These are phyloP conservation scores for Alternaria tenuissima DNA, from an alignment of 2,329 filamentous ascomycete genomes.

Conservation along the genomic window DNA sequence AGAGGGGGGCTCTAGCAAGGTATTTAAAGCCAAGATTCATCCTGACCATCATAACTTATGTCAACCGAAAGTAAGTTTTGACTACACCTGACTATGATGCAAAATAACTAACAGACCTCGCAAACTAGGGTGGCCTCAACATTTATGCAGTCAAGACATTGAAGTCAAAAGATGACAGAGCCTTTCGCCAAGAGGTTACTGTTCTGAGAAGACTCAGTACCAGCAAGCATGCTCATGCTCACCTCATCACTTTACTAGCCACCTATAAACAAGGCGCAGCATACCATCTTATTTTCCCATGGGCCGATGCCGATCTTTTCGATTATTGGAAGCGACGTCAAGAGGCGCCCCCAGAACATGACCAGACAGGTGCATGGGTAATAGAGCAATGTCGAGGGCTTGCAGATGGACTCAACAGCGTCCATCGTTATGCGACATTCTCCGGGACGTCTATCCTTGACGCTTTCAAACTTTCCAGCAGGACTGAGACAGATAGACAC, in stretches of 20 bases:
- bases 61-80: neutral
- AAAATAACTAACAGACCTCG: neutral
- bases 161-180: neutral
- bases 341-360: neutral
- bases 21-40: conserved; percentile 1
- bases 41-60: neutral
- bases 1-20: conserved; percentile 1
- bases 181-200: neutral
- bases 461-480: neutral
- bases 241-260: neutral
- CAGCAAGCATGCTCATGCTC: neutral
- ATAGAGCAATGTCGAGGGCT: neutral
- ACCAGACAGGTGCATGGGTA: neutral
- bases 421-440: conserved; percentile 9
- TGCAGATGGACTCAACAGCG: conserved; percentile 1
- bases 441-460: neutral
- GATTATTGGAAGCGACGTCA: neutral
- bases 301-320: conserved; percentile 16
- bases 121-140: neutral
- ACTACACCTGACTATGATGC: neutral
- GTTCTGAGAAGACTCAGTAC: neutral
- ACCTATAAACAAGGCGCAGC: neutral
- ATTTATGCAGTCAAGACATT: conserved; percentile 2
- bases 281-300: conserved; percentile 17
- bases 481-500: neutral